A percentile compares a stretch with the other conserved stretches of the same genome.
Conservation (phyloP, 192 early-diverging fungal species). For the Mortierella alpina region DNA sequence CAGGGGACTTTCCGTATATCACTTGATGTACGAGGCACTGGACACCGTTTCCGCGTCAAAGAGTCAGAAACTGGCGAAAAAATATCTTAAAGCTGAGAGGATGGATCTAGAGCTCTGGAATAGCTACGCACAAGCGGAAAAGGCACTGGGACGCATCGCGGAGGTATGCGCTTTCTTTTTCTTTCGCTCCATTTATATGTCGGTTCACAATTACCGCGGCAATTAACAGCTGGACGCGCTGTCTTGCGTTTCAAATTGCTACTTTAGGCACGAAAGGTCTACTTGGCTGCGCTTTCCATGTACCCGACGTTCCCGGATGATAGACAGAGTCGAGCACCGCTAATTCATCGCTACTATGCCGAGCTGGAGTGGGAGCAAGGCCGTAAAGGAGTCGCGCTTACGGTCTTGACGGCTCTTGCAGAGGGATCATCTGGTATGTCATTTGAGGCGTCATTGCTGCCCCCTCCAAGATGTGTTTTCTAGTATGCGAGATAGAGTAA, state of each 20-base stretch:
- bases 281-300: constrained; percentile 56
- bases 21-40: constrained; percentile 59
- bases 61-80: constrained; percentile 60
- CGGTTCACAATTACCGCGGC: no score
- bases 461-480: not conserved
- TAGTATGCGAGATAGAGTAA: no score
- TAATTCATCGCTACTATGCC: constrained; percentile 60
- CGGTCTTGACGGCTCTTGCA: constrained; percentile 54
- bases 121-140: constrained; percentile 65
- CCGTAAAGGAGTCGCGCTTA: constrained; percentile 55
- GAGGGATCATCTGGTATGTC: constrained; percentile 24
- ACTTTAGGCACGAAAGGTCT: constrained; percentile 50
- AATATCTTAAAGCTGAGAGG: constrained; percentile 51
- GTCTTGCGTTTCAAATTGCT: no score
- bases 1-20: constrained; percentile 48
- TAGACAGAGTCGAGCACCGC: constrained; percentile 43
- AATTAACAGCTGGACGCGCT: no score
- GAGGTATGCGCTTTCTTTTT: constrained; percentile 52
- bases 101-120: constrained; percentile 66
- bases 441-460: not conserved
- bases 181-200: not conserved
- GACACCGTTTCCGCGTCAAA: constrained; percentile 39
- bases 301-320: constrained; percentile 51
- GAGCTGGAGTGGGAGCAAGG: constrained; percentile 65
- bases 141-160: constrained; percentile 47